These are phyloP conservation scores for Mikania micrantha DNA, from an alignment of 129 eudicot genomes.

Conservation along the genomic window DNA sequence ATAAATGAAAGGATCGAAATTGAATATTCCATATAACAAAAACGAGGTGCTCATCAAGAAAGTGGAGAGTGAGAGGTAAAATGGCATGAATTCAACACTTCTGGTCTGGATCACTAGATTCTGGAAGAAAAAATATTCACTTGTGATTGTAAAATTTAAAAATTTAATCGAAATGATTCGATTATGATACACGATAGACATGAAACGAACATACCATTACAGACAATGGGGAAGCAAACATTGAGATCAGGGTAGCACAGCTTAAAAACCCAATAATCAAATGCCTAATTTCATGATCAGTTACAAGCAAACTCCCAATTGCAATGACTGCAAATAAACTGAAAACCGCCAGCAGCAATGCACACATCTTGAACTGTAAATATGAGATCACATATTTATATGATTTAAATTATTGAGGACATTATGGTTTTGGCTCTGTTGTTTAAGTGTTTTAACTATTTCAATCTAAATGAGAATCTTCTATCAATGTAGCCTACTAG, in stretches of 20 bases:
- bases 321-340: conserved; percentile 51
- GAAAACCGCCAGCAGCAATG: conserved; percentile 50
- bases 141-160: not conserved
- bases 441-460: no score
- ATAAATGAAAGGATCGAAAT: conserved; percentile 65
- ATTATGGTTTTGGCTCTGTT: no score
- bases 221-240: conserved; percentile 88
- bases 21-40: conserved; percentile 70
- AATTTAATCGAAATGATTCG: not conserved
- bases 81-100: conserved; percentile 93
- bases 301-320: conserved; percentile 48
- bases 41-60: conserved; percentile 83
- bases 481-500: no score
- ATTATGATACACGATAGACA: not conserved
- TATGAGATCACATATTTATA: not conserved
- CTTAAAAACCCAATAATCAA: conserved; percentile 59
- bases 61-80: conserved; percentile 77
- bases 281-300: conserved; percentile 52
- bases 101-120: conserved; percentile 68
- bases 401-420: no score
- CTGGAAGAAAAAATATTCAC: conserved; percentile 30
- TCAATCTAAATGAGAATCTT: no score
- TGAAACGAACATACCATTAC: conserved; percentile 54
- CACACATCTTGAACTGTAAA: conserved; percentile 59
- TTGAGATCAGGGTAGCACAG: conserved; percentile 74